Evolutionary conservation across 2,329 filamentous ascomycete genomes (phyloP).

Genomic region (Ascochyta viciae-villosae): DNA sequence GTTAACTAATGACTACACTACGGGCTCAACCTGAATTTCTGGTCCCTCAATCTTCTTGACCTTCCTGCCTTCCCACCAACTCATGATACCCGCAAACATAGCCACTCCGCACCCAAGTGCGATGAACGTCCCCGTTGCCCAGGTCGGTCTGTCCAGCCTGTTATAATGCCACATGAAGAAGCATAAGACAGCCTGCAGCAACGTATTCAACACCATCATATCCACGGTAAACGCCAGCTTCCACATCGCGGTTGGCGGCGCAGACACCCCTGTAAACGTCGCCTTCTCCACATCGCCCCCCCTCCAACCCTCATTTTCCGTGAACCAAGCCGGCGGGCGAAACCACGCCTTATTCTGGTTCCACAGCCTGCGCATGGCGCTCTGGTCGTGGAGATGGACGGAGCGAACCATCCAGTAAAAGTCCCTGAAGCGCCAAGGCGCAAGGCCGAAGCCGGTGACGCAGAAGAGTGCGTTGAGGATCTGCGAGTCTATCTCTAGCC

Average conservation of each 20-base stretch:
- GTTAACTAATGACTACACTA: neutral
- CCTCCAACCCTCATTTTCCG: constrained; percentile 49
- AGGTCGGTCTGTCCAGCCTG: constrained; percentile 73
- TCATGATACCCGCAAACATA: constrained; percentile 70
- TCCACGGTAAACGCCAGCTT: constrained; percentile 81
- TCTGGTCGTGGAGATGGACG: constrained; percentile 57
- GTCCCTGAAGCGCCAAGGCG: constrained; percentile 83
- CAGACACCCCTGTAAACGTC: constrained; percentile 72
- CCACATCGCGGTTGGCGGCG: constrained; percentile 71
- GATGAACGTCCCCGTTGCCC: constrained; percentile 74
- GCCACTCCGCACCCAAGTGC: constrained; percentile 74
- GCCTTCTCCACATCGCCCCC: constrained; percentile 44
- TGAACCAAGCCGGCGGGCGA: constrained; percentile 69
- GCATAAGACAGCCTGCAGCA: constrained; percentile 74
- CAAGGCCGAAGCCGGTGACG: constrained; percentile 81
- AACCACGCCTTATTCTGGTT: constrained; percentile 80
- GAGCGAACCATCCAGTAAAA: constrained; percentile 70
- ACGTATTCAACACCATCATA: constrained; percentile 79
- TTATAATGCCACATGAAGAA: constrained; percentile 85
- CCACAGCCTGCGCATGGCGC: constrained; percentile 68
- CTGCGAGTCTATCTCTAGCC: constrained; percentile 85
- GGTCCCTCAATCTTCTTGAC: constrained; percentile 46
- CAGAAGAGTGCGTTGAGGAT: constrained; percentile 84
- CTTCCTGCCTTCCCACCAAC: constrained; percentile 70
- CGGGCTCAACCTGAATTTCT: constrained; percentile 11